Percentiles rank a stretch among this genome's conserved stretches.
These are phyloP conservation scores for Fomitopsis schrenkii DNA, from an alignment of 1,284 basidiomycete species.

Conservation along the genomic window DNA sequence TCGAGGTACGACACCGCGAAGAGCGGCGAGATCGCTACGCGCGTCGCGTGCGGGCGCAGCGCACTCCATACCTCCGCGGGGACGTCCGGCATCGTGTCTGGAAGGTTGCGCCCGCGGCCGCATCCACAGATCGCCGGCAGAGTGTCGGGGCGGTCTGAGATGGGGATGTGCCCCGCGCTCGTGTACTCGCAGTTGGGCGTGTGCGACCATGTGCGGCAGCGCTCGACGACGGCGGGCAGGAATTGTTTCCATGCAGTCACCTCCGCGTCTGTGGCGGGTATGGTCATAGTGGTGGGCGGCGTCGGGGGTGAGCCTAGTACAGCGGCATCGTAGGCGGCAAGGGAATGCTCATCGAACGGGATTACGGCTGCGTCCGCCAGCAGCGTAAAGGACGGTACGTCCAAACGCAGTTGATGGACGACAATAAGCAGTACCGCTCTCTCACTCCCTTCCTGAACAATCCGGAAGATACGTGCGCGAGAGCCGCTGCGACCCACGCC, in stretches of 20 bases:
- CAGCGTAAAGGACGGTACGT: constrained; percentile 40
- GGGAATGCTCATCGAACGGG: constrained; percentile 24
- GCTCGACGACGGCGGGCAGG: constrained; percentile 43
- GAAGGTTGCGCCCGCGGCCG: constrained; percentile 33
- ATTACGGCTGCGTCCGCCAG: constrained; percentile 41
- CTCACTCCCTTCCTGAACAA: constrained; percentile 24
- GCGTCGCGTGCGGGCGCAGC: constrained; percentile 38
- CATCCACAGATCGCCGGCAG: constrained; percentile 46
- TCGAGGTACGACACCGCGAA: constrained; percentile 45
- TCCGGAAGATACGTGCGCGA: constrained; percentile 22
- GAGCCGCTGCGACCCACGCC: background rate
- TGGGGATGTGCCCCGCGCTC: constrained; percentile 25
- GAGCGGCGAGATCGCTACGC: constrained; percentile 43
- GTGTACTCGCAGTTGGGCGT: constrained; percentile 40
- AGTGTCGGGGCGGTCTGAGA: constrained; percentile 25
- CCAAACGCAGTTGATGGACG: constrained; percentile 38
- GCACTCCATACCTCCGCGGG: constrained; percentile 27
- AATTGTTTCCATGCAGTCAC: constrained; percentile 41
- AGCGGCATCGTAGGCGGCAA: background rate
- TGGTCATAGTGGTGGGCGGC: background rate
- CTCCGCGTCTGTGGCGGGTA: constrained; percentile 20
- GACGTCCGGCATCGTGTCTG: constrained; percentile 29
- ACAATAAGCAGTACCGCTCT: constrained; percentile 35
- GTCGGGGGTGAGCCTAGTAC: background rate
- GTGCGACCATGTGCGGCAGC: constrained; percentile 51